Conservation (phyloP, 192 early-diverging fungal genomes). For the Funneliformis geosporum region DNA sequence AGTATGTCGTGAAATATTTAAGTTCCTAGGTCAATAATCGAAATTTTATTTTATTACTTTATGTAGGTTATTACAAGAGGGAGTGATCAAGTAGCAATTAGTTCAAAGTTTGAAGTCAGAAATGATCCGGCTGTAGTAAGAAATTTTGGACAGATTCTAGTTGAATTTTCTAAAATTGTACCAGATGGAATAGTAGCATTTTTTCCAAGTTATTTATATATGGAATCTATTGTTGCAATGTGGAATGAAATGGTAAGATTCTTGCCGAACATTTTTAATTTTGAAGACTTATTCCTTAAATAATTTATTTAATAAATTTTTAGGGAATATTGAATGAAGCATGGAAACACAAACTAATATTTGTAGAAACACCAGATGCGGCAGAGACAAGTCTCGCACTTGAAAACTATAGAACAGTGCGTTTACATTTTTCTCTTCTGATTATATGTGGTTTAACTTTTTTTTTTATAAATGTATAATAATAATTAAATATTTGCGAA, state of each 20-base stretch:
- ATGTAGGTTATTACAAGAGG: slow-evolving; percentile 88
- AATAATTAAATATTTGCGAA: background rate
- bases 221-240: slow-evolving; percentile 97
- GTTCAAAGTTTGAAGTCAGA: slow-evolving; percentile 97
- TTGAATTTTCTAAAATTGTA: slow-evolving; percentile 90
- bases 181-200: slow-evolving; percentile 98
- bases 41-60: background rate
- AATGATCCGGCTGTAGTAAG: slow-evolving; percentile 98
- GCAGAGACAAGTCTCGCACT: slow-evolving; percentile 94
- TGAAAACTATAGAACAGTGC: slow-evolving; percentile 87
- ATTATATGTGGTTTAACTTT: background rate
- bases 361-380: slow-evolving; percentile 99
- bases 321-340: slow-evolving; percentile 91
- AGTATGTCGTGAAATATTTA: background rate
- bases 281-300: background rate
- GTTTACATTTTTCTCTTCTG: background rate
- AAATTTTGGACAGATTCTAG: slow-evolving; percentile 96
- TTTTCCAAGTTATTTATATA: slow-evolving; percentile 98
- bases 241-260: slow-evolving; percentile 92
- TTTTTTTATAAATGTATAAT: background rate
- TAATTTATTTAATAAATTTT: background rate
- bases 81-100: slow-evolving; percentile 97
- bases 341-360: slow-evolving; percentile 97
- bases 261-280: background rate
- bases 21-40: background rate